Evolutionary conservation across 345 rosid genomes (phyloP).

Genomic region (Eutrema japonicum): DNA sequence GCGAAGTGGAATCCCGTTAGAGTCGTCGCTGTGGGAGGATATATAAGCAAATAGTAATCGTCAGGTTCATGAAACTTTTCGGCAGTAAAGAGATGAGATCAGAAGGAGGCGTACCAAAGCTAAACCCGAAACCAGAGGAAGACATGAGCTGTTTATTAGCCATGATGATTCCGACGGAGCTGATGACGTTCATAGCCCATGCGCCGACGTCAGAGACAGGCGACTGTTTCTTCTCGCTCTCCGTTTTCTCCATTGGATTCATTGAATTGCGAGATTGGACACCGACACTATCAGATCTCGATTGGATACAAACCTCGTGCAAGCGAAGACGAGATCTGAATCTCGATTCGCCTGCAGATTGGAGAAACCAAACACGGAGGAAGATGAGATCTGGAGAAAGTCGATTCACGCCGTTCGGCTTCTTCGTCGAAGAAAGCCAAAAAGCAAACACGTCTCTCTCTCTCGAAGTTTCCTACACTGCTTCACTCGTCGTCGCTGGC

Average conservation of each 20-base stretch:
- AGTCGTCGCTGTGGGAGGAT: constrained; percentile 65
- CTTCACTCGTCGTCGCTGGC: constrained; percentile 30
- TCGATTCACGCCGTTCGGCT: constrained; percentile 23
- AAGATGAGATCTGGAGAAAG: constrained; percentile 19
- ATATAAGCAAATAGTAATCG: neutral
- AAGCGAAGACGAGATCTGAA: constrained; percentile 44
- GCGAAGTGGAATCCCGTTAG: constrained; percentile 93
- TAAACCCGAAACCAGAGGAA: constrained; percentile 68
- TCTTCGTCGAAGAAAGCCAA: constrained; percentile 30
- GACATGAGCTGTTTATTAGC: constrained; percentile 98
- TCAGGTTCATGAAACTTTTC: constrained; percentile 9
- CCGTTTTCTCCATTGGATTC: constrained; percentile 42
- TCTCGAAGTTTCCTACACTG: neutral
- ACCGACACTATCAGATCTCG: constrained; percentile 35
- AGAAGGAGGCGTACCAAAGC: constrained; percentile 62
- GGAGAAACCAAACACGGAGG: neutral
- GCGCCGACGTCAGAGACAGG: constrained; percentile 89
- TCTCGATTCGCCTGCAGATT: constrained; percentile 30
- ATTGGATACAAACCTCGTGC: neutral
- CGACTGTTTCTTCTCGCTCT: constrained; percentile 66
- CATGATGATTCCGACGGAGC: constrained; percentile 96
- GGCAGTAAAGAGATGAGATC: neutral
- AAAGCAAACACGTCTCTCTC: constrained; percentile 10
- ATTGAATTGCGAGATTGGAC: neutral
- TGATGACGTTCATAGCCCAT: constrained; percentile 89